phyloP scores from a whole-genome alignment of 2,329 filamentous ascomycete genomes.

The Acarospora socialis region DNA sequence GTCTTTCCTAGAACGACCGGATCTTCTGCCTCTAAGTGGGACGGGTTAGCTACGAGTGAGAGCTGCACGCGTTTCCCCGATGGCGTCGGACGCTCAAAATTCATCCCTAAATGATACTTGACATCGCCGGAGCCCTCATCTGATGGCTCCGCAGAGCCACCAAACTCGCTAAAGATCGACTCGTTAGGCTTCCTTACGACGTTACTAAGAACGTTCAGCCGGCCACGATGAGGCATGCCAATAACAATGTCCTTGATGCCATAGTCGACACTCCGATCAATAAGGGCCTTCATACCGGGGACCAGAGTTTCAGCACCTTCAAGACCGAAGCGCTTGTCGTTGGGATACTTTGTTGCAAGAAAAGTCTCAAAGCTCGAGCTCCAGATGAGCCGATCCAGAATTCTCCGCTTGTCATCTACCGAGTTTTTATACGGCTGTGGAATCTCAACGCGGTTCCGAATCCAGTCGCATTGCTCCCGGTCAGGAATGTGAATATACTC shows the following conservation, averaged over 20 bases:
- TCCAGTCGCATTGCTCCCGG: constrained; percentile 95
- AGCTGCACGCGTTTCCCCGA: constrained; percentile 99
- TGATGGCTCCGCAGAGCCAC: constrained; percentile 69
- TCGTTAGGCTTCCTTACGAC: constrained; percentile 98
- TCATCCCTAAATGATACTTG: constrained; percentile 99
- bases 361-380: constrained; percentile 95
- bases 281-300: constrained; percentile 97
- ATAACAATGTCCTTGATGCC: constrained; percentile 99
- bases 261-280: constrained; percentile 95
- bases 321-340: constrained; percentile 97
- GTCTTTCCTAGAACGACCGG: constrained; percentile 96
- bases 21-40: constrained; percentile 94
- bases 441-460: constrained; percentile 86
- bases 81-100: constrained; percentile 95
- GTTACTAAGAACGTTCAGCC: constrained; percentile 94
- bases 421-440: constrained; percentile 94
- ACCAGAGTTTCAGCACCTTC: constrained; percentile 96
- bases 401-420: constrained; percentile 93
- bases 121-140: constrained; percentile 97
- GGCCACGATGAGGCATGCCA: constrained; percentile 97
- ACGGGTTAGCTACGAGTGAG: constrained; percentile 94
- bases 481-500: constrained; percentile 99
- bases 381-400: constrained; percentile 96
- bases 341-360: constrained; percentile 93
- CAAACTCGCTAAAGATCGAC: constrained; percentile 98